phyloP scores from a whole-genome alignment of 106 monocot species.

The Agapanthus africanus region DNA sequence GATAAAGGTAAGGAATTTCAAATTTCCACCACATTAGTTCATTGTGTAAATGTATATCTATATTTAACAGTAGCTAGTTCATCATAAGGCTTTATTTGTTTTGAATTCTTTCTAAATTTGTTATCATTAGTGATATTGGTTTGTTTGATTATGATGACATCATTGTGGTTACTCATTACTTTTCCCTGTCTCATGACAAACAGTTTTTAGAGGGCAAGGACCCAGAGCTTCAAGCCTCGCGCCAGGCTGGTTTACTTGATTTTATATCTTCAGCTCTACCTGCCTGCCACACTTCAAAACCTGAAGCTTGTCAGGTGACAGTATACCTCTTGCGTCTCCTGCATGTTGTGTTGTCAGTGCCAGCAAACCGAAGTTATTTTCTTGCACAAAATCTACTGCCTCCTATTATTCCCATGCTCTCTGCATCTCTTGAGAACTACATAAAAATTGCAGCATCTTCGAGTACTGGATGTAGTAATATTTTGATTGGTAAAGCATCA shows the following conservation, averaged over 20 bases:
- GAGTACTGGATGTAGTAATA: conserved; percentile 36
- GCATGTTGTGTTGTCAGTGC: conserved; percentile 56
- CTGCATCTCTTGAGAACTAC: conserved; percentile 87
- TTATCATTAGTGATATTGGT: neutral
- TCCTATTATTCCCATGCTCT: conserved; percentile 90
- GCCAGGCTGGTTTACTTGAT: conserved; percentile 90
- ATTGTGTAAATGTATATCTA: neutral
- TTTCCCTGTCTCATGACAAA: conserved; percentile 10
- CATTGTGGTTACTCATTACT: neutral
- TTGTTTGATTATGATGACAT: neutral
- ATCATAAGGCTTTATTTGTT: neutral
- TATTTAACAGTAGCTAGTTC: neutral
- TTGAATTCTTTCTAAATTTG: neutral
- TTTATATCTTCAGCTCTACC: conserved; percentile 85
- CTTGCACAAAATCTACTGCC: conserved; percentile 92
- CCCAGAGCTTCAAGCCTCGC: conserved; percentile 76
- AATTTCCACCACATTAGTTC: neutral
- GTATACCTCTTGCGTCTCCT: conserved; percentile 61
- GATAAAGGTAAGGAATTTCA: conserved; percentile 50
- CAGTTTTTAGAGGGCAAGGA: conserved; percentile 96
- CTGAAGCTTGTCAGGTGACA: conserved; percentile 88
- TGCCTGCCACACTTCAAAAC: conserved; percentile 88
- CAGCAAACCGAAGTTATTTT: conserved; percentile 81
- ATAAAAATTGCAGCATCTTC: conserved; percentile 91
- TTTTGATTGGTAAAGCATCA: conserved; percentile 37